Evolutionary conservation across 2,329 filamentous ascomycete genomes (phyloP), one percentile per base, ranked within the genome.

Genomic region (Neonectria sp.): DNA sequence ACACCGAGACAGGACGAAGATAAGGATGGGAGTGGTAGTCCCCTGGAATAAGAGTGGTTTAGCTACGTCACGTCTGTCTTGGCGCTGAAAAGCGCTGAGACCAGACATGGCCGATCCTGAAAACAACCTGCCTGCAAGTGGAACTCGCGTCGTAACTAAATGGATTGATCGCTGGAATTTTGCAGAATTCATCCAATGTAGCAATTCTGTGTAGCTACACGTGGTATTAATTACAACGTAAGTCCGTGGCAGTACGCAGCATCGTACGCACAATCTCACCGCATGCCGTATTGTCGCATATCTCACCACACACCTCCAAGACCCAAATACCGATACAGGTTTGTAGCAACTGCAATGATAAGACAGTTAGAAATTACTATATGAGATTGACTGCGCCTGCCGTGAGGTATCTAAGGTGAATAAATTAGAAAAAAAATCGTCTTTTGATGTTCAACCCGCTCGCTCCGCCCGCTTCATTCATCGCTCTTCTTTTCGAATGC

Each of bases 321-420:
- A 40, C 37, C 37, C 13, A 17, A 2, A 40, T 17, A n/a, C 33
- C 33, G 13, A 35, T 4, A 35, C 12, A 4, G 33, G 3, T 35
- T 4, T 12, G 31, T 35, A 6, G 2, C 21, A n/a, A 33, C 17
- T n/a, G 29, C 29, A 52, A 52, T 35, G 5, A 11, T 49, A 33
- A 45, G 25, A 33, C 45, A 65, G n/a, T 55, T 59, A 63, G 52
- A 60, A 62, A 69, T 70, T 75, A 74, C 70, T 58, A 69, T 70
- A 74, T 68, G 68, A 68, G 55, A 75, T 69, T 12, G 68, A 73
- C 68, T 66, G 53, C 71, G 70, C 51, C 73, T 74, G 73, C 68
- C 37, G 49, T 57, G 68, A 63, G 65, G 56, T 67, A 60, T 70
- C 66, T 69, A 66, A 40, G 64, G 51, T 55, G 63, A 27, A 56